phyloP scores from a whole-genome alignment of 257 asterid genomes.

The Gentiana straminea region DNA sequence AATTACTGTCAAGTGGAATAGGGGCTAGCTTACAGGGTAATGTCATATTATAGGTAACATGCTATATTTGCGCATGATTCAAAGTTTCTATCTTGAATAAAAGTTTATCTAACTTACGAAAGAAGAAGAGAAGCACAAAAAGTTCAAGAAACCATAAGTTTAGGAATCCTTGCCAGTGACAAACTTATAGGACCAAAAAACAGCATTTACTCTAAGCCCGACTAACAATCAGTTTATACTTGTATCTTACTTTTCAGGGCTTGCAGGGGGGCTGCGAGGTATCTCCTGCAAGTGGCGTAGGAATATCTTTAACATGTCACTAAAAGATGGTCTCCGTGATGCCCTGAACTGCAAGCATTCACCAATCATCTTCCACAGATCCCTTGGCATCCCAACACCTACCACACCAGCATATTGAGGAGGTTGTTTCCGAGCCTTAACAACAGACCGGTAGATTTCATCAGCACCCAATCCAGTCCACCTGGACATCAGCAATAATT shows the following conservation, averaged over 20 bases:
- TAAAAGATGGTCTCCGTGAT: conserved; percentile 83
- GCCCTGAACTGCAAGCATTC: conserved; percentile 94
- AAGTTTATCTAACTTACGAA: no score
- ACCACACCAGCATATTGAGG: conserved; percentile 96
- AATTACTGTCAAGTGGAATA: no score
- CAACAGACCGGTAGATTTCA: conserved; percentile 85
- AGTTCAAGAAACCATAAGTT: no score
- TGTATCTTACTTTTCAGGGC: conserved; percentile 81
- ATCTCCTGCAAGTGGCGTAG: conserved; percentile 91
- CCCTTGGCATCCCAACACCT: conserved; percentile 97
- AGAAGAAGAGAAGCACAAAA: no score
- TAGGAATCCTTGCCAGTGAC: no score
- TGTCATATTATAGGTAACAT: no score
- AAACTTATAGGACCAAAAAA: no score
- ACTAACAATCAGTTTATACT: conserved; percentile 12
- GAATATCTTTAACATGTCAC: conserved; percentile 79
- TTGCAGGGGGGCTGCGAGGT: conserved; percentile 93
- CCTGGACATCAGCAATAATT: conserved; percentile 37
- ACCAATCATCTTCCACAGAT: conserved; percentile 99
- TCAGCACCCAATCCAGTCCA: conserved; percentile 92
- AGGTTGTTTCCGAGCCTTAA: conserved; percentile 75
- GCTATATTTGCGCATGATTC: no score
- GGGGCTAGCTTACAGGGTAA: no score
- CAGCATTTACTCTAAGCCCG: not conserved
- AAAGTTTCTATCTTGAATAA: no score